Evolutionary conservation across 1,139 yeast genomes (phyloP).

Genomic region (Nakaseomyces delphensis): DNA sequence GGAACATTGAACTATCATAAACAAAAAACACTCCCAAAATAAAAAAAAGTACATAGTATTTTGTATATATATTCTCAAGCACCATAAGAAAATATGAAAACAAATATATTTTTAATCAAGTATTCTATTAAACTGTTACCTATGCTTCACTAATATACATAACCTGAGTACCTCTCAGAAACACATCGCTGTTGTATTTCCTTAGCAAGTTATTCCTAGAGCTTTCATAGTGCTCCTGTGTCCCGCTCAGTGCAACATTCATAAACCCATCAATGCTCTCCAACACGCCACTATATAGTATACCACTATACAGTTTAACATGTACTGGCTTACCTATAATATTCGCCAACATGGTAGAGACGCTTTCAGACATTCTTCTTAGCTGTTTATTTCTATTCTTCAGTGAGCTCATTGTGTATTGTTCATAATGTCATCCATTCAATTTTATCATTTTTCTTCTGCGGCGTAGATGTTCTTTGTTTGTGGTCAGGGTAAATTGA

Average conservation of each 20-base stretch:
- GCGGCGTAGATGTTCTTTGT: no score
- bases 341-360: conserved; percentile 45
- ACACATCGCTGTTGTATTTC: conserved; percentile 72
- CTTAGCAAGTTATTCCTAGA: conserved; percentile 48
- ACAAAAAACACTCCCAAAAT: not conserved
- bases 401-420: not conserved
- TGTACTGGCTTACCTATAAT: conserved; percentile 73
- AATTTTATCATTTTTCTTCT: no score
- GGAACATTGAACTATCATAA: conserved; percentile 12
- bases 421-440: not conserved
- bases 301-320: conserved; percentile 81
- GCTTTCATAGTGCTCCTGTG: conserved; percentile 46
- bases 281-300: conserved; percentile 65
- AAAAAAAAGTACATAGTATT: conserved; percentile 1
- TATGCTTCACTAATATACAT: conserved; percentile 37
- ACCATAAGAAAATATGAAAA: not conserved
- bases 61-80: conserved; percentile 8
- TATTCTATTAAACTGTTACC: not conserved
- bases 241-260: conserved; percentile 81
- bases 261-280: conserved; percentile 94
- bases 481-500: no score
- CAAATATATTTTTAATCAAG: not conserved
- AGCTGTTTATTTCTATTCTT: not conserved
- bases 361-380: conserved; percentile 11
- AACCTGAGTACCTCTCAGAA: conserved; percentile 91